Evolutionary conservation across 1,139 yeast genomes (phyloP).

Genomic region (Candida gigantensis): DNA sequence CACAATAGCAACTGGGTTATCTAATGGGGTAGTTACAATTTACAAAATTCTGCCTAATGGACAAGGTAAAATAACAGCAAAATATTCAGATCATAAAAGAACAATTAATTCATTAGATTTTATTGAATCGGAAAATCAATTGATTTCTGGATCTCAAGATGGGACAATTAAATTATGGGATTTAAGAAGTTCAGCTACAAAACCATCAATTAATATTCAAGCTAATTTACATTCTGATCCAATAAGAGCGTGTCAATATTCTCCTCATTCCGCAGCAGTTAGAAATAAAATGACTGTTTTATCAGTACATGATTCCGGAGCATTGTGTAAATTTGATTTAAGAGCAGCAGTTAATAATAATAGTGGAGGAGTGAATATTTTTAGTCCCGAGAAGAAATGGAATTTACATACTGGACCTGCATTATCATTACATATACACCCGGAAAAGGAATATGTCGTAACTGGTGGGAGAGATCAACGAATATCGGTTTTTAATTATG

Average conservation of each 20-base stretch:
- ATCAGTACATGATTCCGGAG: conserved; percentile 87
- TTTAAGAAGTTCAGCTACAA: conserved; percentile 52
- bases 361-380: conserved; percentile 12
- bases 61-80: conserved; percentile 40
- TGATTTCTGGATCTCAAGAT: conserved; percentile 89
- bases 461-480: conserved; percentile 94
- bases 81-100: conserved; percentile 71
- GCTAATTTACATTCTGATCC: conserved; percentile 64
- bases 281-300: conserved; percentile 37
- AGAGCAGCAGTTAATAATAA: no score
- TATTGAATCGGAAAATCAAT: conserved; percentile 51
- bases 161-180: conserved; percentile 92
- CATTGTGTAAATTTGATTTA: conserved; percentile 80
- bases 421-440: conserved; percentile 84
- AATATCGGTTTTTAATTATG: conserved; percentile 74
- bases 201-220: conserved; percentile 46
- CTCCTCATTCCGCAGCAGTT: conserved; percentile 45
- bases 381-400: conserved; percentile 63
- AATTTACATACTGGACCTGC: conserved; percentile 95
- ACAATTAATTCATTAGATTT: conserved; percentile 83
- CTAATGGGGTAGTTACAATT: conserved; percentile 39
- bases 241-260: conserved; percentile 61
- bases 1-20: conserved; percentile 44
- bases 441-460: conserved; percentile 74
- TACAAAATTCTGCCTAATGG: conserved; percentile 39